phyloP scores from a whole-genome alignment of 352 stramenopile genomes.

The Ophiocytium majus region DNA sequence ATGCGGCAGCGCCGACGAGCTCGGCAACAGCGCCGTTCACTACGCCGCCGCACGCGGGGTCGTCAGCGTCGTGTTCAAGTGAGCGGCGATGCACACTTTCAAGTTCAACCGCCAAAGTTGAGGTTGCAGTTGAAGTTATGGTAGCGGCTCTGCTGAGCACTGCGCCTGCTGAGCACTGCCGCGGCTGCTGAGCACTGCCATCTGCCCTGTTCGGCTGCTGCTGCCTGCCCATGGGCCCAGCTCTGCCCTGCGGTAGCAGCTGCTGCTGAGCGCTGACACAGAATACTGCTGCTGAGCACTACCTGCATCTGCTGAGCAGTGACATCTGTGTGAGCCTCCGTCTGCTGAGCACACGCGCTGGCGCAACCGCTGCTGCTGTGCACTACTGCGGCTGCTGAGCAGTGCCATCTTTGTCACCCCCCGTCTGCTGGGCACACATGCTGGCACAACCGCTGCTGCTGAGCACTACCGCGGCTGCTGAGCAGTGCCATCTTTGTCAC shows the following conservation, averaged over 20 bases:
- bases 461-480: background rate
- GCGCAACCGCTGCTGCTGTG: background rate
- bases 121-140: too few species aligned
- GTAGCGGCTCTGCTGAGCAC: too few species aligned
- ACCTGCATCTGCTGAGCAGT: background rate
- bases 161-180: too few species aligned
- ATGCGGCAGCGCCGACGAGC: too few species aligned
- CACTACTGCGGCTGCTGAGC: background rate
- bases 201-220: too few species aligned
- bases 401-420: background rate
- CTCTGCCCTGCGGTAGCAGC: background rate
- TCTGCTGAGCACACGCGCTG: background rate
- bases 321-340: too few species aligned
- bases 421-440: background rate
- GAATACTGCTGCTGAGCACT: too few species aligned
- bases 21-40: constrained; percentile 1
- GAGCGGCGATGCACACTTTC: too few species aligned
- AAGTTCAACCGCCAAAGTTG: too few species aligned
- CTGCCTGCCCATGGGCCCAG: too few species aligned
- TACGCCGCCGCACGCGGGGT: constrained; percentile 2
- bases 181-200: too few species aligned
- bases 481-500: background rate
- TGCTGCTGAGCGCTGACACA: background rate
- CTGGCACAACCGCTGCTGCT: background rate
- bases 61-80: constrained; percentile 2